Conservation (phyloP, 768 basidiomycete species). For the Obba rivulosa region DNA sequence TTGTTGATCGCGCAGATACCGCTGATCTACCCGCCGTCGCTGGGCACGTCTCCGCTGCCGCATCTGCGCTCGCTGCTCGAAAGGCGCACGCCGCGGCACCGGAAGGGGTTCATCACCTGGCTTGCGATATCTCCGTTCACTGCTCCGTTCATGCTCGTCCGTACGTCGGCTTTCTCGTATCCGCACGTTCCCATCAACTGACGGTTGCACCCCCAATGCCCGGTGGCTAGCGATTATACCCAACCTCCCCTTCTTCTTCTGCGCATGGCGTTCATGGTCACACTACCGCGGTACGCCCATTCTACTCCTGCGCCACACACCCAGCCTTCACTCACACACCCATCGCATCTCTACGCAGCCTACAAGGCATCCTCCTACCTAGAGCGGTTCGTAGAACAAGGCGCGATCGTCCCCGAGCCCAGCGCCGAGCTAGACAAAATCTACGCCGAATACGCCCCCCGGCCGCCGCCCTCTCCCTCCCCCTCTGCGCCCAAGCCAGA, state of each 20-base stretch:
- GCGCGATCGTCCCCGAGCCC: slow-evolving; percentile 50
- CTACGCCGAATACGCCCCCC: slow-evolving; percentile 35
- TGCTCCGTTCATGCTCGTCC: slow-evolving; percentile 71
- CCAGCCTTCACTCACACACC: neutral
- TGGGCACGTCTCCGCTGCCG: slow-evolving; percentile 27
- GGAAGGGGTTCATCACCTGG: slow-evolving; percentile 63
- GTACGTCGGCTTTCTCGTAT: slow-evolving; percentile 37
- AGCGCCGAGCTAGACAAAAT: slow-evolving; percentile 51
- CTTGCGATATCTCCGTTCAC: slow-evolving; percentile 64
- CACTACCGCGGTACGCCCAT: slow-evolving; percentile 61
- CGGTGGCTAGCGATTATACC: slow-evolving; percentile 60
- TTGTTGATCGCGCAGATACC: slow-evolving; percentile 43
- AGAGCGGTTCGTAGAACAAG: slow-evolving; percentile 49
- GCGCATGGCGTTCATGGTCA: slow-evolving; percentile 80
- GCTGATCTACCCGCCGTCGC: slow-evolving; percentile 45
- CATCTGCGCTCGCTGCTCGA: slow-evolving; percentile 50
- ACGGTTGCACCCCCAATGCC: neutral
- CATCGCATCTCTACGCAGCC: too few species aligned
- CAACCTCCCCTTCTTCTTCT: slow-evolving; percentile 83
- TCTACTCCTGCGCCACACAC: slow-evolving; percentile 1
- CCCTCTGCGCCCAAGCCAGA: neutral
- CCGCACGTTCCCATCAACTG: neutral
- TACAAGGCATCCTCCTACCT: slow-evolving; percentile 70
- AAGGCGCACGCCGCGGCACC: slow-evolving; percentile 57
- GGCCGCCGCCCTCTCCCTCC: slow-evolving; percentile 13